These are phyloP conservation scores for Rubus idaeus DNA, from an alignment of 306 rosid genomes.

Conservation along the genomic window DNA sequence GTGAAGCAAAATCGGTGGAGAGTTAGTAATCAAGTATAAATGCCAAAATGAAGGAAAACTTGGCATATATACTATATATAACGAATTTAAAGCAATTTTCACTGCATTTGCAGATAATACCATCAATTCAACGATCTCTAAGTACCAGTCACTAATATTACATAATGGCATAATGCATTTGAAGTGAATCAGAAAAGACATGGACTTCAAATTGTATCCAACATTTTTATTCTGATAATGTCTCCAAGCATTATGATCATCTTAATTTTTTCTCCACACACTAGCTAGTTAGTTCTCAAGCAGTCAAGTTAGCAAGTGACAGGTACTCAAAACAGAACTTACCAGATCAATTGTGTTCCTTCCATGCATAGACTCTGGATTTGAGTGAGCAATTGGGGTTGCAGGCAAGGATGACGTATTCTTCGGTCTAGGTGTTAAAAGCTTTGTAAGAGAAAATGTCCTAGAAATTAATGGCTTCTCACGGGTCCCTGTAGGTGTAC, in stretches of 20 bases:
- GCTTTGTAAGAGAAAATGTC: conserved; percentile 54
- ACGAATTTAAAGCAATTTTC: background rate
- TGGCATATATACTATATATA: background rate
- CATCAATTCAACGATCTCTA: background rate
- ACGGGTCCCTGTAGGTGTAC: conserved; percentile 34
- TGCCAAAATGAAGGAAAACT: background rate
- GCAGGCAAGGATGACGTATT: conserved; percentile 57
- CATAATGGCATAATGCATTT: background rate
- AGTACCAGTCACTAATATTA: background rate
- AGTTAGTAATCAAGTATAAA: background rate
- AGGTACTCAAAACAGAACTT: conserved; percentile 40
- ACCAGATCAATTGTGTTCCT: conserved; percentile 30
- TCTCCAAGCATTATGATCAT: background rate
- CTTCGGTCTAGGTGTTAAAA: conserved; percentile 41
- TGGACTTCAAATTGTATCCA: background rate
- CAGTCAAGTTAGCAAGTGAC: conserved; percentile 5
- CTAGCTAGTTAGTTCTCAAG: conserved; percentile 8
- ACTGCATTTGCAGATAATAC: background rate
- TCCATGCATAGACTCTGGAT: conserved; percentile 61
- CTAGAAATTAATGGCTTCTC: conserved; percentile 52
- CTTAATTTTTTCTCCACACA: background rate
- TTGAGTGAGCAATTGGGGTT: conserved; percentile 57
- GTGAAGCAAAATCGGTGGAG: background rate
- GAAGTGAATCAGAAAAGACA: background rate
- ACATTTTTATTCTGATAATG: background rate